A percentile compares a stretch with the other conserved stretches of the same genome.
Conservation (phyloP, 495 filamentous ascomycete genomes). For the Chaetomidium leptoderma region DNA sequence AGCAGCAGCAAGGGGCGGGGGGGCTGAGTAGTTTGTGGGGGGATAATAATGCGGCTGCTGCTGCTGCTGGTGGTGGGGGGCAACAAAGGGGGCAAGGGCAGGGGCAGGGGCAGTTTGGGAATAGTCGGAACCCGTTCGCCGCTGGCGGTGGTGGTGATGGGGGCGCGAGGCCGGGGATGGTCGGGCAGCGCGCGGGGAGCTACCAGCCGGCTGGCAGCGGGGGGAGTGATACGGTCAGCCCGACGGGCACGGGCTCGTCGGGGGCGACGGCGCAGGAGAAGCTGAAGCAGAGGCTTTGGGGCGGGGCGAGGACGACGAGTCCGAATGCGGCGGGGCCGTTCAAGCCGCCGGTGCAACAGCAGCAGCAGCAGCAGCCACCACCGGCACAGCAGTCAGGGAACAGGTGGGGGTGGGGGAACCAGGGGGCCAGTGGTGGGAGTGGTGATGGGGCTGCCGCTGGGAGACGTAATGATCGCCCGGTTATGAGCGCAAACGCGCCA, state of each 20-base stretch:
- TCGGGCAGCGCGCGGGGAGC: conserved; percentile 67
- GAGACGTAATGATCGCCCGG: conserved; percentile 37
- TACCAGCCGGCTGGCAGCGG: conserved; percentile 51
- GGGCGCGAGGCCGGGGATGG: conserved; percentile 11
- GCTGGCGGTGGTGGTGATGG: conserved; percentile 10
- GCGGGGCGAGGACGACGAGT: conserved; percentile 43
- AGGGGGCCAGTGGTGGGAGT: conserved; percentile 26
- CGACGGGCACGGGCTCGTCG: conserved; percentile 29
- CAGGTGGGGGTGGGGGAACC: conserved; percentile 27
- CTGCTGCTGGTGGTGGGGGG: conserved; percentile 49
- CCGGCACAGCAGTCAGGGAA: conserved; percentile 21
- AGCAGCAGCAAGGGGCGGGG: conserved; percentile 31
- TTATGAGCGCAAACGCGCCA: conserved; percentile 46
- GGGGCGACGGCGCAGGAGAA: conserved; percentile 43
- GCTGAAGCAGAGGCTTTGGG: conserved; percentile 49
- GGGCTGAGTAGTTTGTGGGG: conserved; percentile 81
- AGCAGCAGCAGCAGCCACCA: conserved; percentile 9
- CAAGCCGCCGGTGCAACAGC: conserved; percentile 36
- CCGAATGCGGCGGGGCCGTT: conserved; percentile 34
- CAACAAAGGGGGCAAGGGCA: conserved; percentile 39
- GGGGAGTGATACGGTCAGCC: conserved; percentile 25
- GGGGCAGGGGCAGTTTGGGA: conserved; percentile 24
- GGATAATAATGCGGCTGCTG: conserved; percentile 58
- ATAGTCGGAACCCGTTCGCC: conserved; percentile 21
- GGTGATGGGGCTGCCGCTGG: conserved; percentile 37